Evolutionary conservation across 352 stramenopile genomes (phyloP).

Genomic region (Phytophthora cajani): DNA sequence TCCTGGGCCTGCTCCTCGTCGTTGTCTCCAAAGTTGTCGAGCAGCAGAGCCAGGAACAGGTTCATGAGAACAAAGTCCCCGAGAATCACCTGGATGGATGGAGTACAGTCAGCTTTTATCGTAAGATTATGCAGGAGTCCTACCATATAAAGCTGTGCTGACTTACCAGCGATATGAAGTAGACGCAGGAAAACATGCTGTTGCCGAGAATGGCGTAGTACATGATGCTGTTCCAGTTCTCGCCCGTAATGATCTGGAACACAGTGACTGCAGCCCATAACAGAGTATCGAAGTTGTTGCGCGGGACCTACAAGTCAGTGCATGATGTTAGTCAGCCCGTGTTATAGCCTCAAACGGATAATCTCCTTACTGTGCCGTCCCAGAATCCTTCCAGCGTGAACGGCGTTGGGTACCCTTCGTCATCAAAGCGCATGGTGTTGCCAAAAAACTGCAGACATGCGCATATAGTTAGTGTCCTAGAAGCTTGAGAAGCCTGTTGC

Average conservation of each 20-base stretch:
- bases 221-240: slow-evolving; percentile 96
- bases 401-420: slow-evolving; percentile 63
- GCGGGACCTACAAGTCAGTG: slow-evolving; percentile 50
- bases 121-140: background rate
- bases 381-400: slow-evolving; percentile 64
- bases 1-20: slow-evolving; percentile 64
- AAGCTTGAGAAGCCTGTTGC: background rate
- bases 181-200: slow-evolving; percentile 66
- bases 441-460: slow-evolving; percentile 86
- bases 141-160: background rate
- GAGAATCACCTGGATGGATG: slow-evolving; percentile 69
- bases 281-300: slow-evolving; percentile 92
- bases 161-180: slow-evolving; percentile 87
- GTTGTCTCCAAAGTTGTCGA: slow-evolving; percentile 89
- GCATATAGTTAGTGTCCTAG: background rate
- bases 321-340: background rate
- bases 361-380: slow-evolving; percentile 49
- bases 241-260: slow-evolving; percentile 94
- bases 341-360: background rate
- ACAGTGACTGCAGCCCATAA: slow-evolving; percentile 84
- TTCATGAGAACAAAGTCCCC: slow-evolving; percentile 95
- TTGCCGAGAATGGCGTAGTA: slow-evolving; percentile 92
- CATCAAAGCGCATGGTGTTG: slow-evolving; percentile 94
- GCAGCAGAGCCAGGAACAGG: slow-evolving; percentile 93
- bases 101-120: background rate